A percentile compares a stretch with the other conserved stretches of the same genome.
Evolutionary conservation across 345 rosid genomes (phyloP).

Genomic region (Eucalyptus caleyi): DNA sequence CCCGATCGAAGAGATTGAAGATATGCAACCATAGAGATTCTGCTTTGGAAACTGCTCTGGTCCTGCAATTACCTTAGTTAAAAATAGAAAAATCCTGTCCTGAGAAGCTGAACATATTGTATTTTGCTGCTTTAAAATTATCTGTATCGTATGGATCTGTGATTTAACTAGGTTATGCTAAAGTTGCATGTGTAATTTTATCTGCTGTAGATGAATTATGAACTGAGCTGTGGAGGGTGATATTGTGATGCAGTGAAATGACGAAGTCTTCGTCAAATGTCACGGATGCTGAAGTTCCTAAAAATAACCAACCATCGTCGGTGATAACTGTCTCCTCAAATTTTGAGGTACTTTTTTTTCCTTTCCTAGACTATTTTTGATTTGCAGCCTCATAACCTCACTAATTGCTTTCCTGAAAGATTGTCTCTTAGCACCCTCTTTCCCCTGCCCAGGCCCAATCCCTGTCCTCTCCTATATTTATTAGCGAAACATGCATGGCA

Average conservation of each 20-base stretch:
- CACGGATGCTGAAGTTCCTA: constrained; percentile 41
- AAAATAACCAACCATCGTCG: constrained; percentile 27
- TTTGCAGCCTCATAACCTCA: neutral
- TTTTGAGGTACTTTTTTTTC: constrained; percentile 42
- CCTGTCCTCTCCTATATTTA: neutral
- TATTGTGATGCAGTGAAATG: constrained; percentile 37
- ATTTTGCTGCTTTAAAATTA: neutral
- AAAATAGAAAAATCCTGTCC: neutral
- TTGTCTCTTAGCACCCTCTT: neutral
- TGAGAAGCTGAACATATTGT: neutral
- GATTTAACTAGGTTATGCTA: neutral
- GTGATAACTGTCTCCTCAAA: constrained; percentile 62
- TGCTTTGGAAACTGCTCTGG: neutral
- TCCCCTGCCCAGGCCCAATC: neutral
- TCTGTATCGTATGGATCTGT: neutral
- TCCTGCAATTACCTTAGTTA: neutral
- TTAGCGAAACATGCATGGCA: neutral
- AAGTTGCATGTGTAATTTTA: neutral
- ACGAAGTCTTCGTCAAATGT: constrained; percentile 25
- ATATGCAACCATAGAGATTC: neutral
- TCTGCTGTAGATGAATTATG: neutral
- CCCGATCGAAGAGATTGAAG: neutral
- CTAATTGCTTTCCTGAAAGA: neutral
- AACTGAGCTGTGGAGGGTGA: neutral
- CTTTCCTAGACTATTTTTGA: neutral